Evolutionary conservation across 148 eudicot species (phyloP), one percentile per base, ranked within the genome.

Genomic region (Cornus kousa): DNA sequence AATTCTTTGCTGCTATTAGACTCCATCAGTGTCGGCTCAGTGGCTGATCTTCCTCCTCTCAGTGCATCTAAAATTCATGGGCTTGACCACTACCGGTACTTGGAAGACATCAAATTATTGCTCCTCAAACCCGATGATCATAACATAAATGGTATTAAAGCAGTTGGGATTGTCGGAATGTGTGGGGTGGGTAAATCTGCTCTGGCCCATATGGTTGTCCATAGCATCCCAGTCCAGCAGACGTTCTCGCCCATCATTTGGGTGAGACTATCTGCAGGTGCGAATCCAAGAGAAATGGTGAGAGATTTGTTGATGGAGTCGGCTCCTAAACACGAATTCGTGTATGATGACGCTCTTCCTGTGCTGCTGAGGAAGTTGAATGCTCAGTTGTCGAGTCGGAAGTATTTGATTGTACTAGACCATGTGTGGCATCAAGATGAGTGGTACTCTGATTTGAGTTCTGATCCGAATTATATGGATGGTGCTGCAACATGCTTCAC

Each of bases 391-490:
- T 19, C 24, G 6, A 28, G 19, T 9, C 17, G 19, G 8, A 35
- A 20, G 12, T 70, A 70, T 39, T 70, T 70, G 73, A 70, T 70
- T 39, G 73, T 70, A 1, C 12, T 70, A 11, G 73, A 70, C 53
- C 37, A 70, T 16, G 23, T 70, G 37, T 35, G 37, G 4, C 5
- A 17, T 22, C 12, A 24, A 70, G 6, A 22, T 1, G 1, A 70
- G 0, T 37, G 73, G 50, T 37, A 17, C 53, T 70, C 31, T 17
- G 73, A 39, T 70, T 9, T 70, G 73, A 24, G 5, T 20, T 70
- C 73, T 32, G 6, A 37, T 2, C 9, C 28, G 28, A 28, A 5
- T 28, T 24, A 70, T 22, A 32, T 20, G 12, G 73, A 70, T 5
- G 20, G 2, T n/a, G 20, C 37, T 23, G 10, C 28, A 28, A 19